Base-by-base conservation (phyloP, 192 early-diverging fungal species). In the Coemansia sp. region DNA sequence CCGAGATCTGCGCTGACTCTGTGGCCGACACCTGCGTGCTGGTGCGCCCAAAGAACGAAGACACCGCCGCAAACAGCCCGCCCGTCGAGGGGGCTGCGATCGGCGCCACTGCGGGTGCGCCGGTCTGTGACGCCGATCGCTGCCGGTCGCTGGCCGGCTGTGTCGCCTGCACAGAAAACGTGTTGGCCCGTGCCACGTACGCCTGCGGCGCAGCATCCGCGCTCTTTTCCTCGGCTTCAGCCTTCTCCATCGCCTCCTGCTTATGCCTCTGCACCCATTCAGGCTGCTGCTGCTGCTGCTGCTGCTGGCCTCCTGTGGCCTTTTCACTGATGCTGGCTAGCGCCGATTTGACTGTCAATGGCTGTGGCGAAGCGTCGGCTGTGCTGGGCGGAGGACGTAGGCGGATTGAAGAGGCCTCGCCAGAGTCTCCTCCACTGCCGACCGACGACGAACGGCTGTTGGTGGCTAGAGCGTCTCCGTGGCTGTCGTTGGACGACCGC, bases 191-290 rank as follows among this genome's bases (percentile, higher is more conserved):
- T 4, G 52, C 39, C 18, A 57, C 39, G 7, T 17, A 22, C 14
- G 34, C 32, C 8, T 54, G 11, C 9, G 27, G 55, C 35, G 62
- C 3, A 67, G 71, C 32, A 74, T 53, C 15, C 65, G 71, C 42
- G 1, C 26, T 7, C 11, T 26, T 53, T 19, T 46, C 15, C 44
- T 59, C 3, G 40, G 56, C 48, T 72, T 68, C 66, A n/a, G n/a
- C n/a, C 42, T 62, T 63, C 29, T 78, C 62, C 26, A 36, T 54
- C 10, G 69, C 65, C 38, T 69, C 76, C 34, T 59, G 76, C 67
- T 72, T 79, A 3, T 70, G 62, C 37, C 70, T 62, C 67, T 79
- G 76, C n/a, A 73, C 63, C 76, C 76, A 79, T 53, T 56, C 65
- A 0, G 76, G 76, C 10, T 24, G 58, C 10, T n/a, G n/a, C n/a